Base-by-base conservation (phyloP, 2,329 filamentous ascomycete genomes). In the Exophiala sideris region DNA sequence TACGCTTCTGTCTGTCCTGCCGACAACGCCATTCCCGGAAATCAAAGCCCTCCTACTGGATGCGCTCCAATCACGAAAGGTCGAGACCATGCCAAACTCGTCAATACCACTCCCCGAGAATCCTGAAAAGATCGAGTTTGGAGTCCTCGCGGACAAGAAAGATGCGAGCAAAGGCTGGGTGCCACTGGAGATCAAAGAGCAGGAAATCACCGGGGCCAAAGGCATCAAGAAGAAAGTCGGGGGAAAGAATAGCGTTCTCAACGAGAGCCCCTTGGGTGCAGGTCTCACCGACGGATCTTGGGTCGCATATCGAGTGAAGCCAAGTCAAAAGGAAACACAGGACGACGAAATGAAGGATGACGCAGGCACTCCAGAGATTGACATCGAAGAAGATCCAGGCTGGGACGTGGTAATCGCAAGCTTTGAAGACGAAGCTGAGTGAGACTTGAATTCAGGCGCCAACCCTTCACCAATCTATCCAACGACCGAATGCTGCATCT, bases 1-100 rank as follows among this genome's bases (percentile, higher is more conserved):
- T 3, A 76, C 90, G 60, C 82, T 88, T 64, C 76, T 91, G 54
- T 84, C 87, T 58, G 77, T 86, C 42, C 78, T 83, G 36, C 73
- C 83, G 4, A 72, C 79, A 11, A 77, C 79, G 36, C 70, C 82
- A 9, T 56, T 65, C 38, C 71, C 75, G 12, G 70, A 75, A 1
- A 73, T 88, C 54, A 83, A 83, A 52, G 63, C 74, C 14, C 77
- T 83, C 16, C 79, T 91, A 1, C 71, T 88, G 14, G 70, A 74
- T 1, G 72, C 82, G 9, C 71, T 91, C 1, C 66, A 72, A 45
- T 70, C 75, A 33, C 72, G 71, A n/a, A 70, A 68, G 3, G 57
- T 75, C 10, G 66, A 54, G 3, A 58, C 52, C 21, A 20, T 65
- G n/a, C 60, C 60, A 5, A 73, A 39, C 70, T 77, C 45, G 70